Conservation (phyloP, 164 flowering plant species). For the Vitis cinerea region DNA sequence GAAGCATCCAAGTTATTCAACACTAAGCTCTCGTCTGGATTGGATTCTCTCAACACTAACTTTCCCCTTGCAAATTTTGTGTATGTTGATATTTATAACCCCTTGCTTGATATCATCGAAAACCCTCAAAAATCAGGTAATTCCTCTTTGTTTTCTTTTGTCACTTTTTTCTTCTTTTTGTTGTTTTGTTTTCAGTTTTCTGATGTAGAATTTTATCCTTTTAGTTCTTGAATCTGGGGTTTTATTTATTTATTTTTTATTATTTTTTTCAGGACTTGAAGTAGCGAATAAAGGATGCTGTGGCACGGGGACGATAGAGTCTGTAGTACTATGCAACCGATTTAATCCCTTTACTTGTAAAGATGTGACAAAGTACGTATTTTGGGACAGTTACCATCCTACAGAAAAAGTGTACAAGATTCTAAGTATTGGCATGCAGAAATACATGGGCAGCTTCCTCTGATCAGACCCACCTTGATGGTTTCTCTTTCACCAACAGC, state of each 20-base stretch:
- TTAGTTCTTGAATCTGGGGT: background rate
- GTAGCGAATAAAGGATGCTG: constrained; percentile 41
- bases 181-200: no score
- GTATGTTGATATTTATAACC: constrained; percentile 39
- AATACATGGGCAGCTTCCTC: constrained; percentile 3
- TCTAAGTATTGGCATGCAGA: background rate
- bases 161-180: no score
- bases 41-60: constrained; percentile 13
- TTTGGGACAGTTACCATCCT: constrained; percentile 40
- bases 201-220: background rate
- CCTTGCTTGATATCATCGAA: constrained; percentile 31
- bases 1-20: constrained; percentile 30
- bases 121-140: constrained; percentile 34
- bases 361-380: constrained; percentile 17
- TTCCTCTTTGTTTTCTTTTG: background rate
- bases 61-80: constrained; percentile 22
- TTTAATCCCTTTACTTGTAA: constrained; percentile 6
- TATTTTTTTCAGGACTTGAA: constrained; percentile 27
- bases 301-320: constrained; percentile 43
- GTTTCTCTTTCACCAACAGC: no score
- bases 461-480: background rate
- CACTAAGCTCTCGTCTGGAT: constrained; percentile 19
- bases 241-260: background rate
- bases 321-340: constrained; percentile 22
- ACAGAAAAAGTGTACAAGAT: constrained; percentile 19